Percentiles rank a stretch among this genome's conserved stretches.
phyloP scores from a whole-genome alignment of 805 yeast species.

The Hanseniaspora clermontiae region DNA sequence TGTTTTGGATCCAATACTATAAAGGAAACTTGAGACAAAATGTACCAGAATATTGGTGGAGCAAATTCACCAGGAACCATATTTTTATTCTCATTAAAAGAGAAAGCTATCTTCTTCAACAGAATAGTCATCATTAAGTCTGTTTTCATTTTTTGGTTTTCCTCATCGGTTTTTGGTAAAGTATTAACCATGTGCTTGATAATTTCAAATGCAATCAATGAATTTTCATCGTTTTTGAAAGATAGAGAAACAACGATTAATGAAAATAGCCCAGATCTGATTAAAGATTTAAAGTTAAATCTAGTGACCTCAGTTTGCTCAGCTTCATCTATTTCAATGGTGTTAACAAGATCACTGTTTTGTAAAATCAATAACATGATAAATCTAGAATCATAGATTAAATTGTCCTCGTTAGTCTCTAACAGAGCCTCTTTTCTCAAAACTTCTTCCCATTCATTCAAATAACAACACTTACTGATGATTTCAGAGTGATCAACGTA shows the following conservation, averaged over 20 bases:
- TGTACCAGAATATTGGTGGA: constrained; percentile 41
- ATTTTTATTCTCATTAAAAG: constrained; percentile 22
- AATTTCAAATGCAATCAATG: constrained; percentile 33
- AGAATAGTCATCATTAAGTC: constrained; percentile 42
- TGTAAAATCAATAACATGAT: constrained; percentile 47
- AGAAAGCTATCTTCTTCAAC: constrained; percentile 32
- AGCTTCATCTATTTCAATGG: constrained; percentile 22
- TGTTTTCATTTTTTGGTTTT: constrained; percentile 39
- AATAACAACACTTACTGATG: constrained; percentile 22
- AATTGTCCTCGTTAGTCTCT: constrained; percentile 20
- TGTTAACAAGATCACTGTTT: constrained; percentile 47
- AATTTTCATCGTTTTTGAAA: constrained; percentile 27
- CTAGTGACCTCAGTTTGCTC: constrained; percentile 21
- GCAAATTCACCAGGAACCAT: constrained; percentile 19
- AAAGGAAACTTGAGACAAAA: constrained; percentile 44
- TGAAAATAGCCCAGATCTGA: constrained; percentile 45
- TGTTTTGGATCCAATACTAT: constrained; percentile 60
- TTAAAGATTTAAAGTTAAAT: constrained; percentile 43
- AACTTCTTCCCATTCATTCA: constrained; percentile 25
- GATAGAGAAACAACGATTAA: constrained; percentile 36
- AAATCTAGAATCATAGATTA: constrained; percentile 58
- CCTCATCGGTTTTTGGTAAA: constrained; percentile 27
- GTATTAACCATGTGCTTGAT: constrained; percentile 33
- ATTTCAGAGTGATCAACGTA: constrained; percentile 21
- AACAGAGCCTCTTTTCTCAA: constrained; percentile 18